These are phyloP conservation scores for Cadophora sp. DNA, from an alignment of 2,329 filamentous ascomycete genomes.

Conservation along the genomic window DNA sequence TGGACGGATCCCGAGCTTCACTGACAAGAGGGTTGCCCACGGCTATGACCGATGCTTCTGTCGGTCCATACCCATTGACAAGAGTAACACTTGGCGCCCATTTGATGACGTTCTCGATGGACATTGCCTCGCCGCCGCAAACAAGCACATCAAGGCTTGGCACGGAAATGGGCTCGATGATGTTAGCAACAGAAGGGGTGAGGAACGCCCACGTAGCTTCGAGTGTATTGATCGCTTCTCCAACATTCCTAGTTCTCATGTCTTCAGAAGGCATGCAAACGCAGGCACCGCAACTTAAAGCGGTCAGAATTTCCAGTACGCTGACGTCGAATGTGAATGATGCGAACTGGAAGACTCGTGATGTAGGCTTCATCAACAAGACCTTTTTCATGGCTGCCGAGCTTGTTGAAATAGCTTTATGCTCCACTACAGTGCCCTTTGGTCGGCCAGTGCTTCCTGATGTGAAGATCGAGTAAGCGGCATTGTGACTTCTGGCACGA, in stretches of 20 bases:
- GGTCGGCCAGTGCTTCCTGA: slow-evolving; percentile 33
- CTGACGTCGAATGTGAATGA: slow-evolving; percentile 28
- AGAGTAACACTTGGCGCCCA: slow-evolving; percentile 4
- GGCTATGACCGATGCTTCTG: slow-evolving; percentile 4
- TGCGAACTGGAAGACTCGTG: slow-evolving; percentile 23
- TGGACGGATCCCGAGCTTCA: neutral
- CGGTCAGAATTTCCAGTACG: slow-evolving; percentile 24
- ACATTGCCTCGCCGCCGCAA: neutral
- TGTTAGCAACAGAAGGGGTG: slow-evolving; percentile 13
- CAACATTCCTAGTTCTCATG: slow-evolving; percentile 38
- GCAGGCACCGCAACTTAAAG: slow-evolving; percentile 46
- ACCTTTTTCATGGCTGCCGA: neutral
- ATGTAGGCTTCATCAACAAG: neutral
- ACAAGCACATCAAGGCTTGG: neutral
- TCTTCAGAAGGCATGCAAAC: slow-evolving; percentile 48
- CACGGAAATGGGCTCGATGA: neutral
- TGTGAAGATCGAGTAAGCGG: slow-evolving; percentile 34
- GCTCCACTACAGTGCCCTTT: slow-evolving; percentile 28
- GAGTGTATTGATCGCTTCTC: neutral
- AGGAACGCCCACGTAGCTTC: slow-evolving; percentile 12
- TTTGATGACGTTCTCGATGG: neutral
- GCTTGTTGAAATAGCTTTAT: slow-evolving; percentile 23
- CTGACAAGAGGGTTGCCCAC: neutral
- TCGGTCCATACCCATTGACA: slow-evolving; percentile 7
- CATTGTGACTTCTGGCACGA: slow-evolving; percentile 8